Conservation (phyloP, 352 stramenopile genomes). For the Blastocystis hominis region DNA sequence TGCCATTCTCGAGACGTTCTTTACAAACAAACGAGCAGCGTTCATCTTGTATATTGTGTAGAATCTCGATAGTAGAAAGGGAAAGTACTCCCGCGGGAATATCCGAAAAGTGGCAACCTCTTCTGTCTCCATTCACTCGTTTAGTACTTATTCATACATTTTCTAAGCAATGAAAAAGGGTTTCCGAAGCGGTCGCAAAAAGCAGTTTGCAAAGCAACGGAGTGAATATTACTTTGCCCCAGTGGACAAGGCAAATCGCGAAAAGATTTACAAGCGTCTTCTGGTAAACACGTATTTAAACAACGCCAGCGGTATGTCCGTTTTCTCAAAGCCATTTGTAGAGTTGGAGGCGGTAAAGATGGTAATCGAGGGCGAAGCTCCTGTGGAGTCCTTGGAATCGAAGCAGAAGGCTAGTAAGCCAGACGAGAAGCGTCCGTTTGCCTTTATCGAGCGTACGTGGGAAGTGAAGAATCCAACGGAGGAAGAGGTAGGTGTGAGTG, state of each 20-base stretch:
- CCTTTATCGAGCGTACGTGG: slow-evolving; percentile 54
- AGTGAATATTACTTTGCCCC: slow-evolving; percentile 20
- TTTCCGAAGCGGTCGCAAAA: slow-evolving; percentile 13
- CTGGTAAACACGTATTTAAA: slow-evolving; percentile 46
- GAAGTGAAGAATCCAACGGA: slow-evolving; percentile 52
- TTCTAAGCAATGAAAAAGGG: slow-evolving; percentile 31
- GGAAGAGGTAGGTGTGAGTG: slow-evolving; percentile 46
- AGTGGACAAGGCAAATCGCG: slow-evolving; percentile 18
- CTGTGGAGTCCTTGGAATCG: not conserved
- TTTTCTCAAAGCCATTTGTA: not conserved
- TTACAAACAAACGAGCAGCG: slow-evolving; percentile 42
- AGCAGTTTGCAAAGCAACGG: not conserved
- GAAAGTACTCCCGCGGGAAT: not conserved
- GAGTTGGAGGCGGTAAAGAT: not conserved
- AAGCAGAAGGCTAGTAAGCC: not conserved
- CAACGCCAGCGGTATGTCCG: not conserved
- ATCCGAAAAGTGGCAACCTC: not conserved
- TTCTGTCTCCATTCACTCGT: not conserved
- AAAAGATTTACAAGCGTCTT: slow-evolving; percentile 21
- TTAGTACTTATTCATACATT: not conserved
- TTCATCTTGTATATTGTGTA: slow-evolving; percentile 31
- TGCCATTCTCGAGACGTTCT: slow-evolving; percentile 14
- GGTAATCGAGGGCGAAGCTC: slow-evolving; percentile 31
- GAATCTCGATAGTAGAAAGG: not conserved
- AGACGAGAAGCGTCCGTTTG: slow-evolving; percentile 28